Evolutionary conservation across 1,139 yeast genomes (phyloP).

Genomic region (Eremothecium cymbalariae): DNA sequence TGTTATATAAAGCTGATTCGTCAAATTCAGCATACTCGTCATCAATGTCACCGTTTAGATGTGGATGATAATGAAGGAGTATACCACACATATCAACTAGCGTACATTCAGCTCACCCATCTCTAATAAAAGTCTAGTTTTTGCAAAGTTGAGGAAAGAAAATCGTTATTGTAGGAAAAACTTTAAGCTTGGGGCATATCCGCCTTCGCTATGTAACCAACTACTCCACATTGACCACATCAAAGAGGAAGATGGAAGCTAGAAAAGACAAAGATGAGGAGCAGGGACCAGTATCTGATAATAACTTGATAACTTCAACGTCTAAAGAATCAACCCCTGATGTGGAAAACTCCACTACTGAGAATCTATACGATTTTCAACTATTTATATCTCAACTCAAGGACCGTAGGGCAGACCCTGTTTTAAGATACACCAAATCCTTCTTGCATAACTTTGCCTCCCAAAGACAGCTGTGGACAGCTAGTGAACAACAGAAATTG

Average conservation of each 20-base stretch:
- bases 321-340: conserved; percentile 5
- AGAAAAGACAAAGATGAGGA: not conserved
- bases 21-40: conserved; percentile 18
- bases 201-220: not conserved
- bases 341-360: conserved; percentile 13
- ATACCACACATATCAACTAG: conserved; percentile 46
- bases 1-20: too few species aligned
- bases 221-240: too few species aligned
- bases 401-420: conserved; percentile 75
- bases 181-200: not conserved
- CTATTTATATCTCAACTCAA: conserved; percentile 64
- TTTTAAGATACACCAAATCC: conserved; percentile 76
- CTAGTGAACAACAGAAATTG: conserved; percentile 69
- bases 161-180: conserved; percentile 7
- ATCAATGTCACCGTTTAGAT: not conserved
- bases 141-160: too few species aligned
- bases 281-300: too few species aligned
- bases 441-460: conserved; percentile 68
- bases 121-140: too few species aligned
- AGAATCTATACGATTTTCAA: conserved; percentile 55
- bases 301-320: too few species aligned
- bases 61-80: conserved; percentile 26
- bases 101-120: too few species aligned
- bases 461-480: conserved; percentile 51
- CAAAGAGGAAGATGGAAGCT: not conserved